Conservation (phyloP, 2,329 filamentous ascomycete species). For the Neofusicoccum umdonicola region DNA sequence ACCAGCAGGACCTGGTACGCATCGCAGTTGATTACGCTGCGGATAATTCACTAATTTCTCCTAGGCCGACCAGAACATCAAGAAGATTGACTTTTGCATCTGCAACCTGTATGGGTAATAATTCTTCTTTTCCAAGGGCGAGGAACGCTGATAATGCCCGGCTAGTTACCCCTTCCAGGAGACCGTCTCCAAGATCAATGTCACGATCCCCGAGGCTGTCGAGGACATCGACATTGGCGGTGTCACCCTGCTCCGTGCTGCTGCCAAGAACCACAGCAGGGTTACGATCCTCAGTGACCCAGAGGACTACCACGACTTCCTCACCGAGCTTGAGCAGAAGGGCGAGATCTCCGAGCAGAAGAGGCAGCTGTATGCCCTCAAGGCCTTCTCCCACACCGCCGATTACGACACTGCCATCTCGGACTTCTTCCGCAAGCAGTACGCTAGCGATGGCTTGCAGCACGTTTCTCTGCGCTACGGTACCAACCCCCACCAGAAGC, state of each 20-base stretch:
- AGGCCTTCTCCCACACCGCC: constrained; percentile 97
- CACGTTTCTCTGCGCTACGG: constrained; percentile 88
- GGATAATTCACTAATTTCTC: background rate
- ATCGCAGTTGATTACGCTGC: too few species aligned
- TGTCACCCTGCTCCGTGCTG: constrained; percentile 91
- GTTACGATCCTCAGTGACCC: constrained; percentile 97
- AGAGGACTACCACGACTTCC: constrained; percentile 87
- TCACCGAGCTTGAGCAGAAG: constrained; percentile 76
- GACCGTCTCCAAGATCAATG: constrained; percentile 93
- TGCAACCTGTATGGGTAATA: constrained; percentile 68
- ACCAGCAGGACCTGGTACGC: constrained; percentile 83
- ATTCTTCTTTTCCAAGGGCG: background rate
- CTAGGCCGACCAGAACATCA: constrained; percentile 43
- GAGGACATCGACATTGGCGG: constrained; percentile 98
- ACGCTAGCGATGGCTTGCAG: constrained; percentile 80
- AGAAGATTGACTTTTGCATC: constrained; percentile 50
- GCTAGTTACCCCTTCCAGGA: constrained; percentile 88
- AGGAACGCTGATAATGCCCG: background rate
- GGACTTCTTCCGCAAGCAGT: constrained; percentile 96
- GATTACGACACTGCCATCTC: constrained; percentile 95
- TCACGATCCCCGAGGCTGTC: constrained; percentile 93
- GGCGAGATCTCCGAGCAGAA: constrained; percentile 83
- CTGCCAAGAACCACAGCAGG: constrained; percentile 94
- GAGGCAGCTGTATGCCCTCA: constrained; percentile 87
- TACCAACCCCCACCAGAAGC: constrained; percentile 97